Evolutionary conservation across 352 stramenopile species (phyloP), one percentile per base, ranked within the genome.

Genomic region (Globisporangium perplexum): DNA sequence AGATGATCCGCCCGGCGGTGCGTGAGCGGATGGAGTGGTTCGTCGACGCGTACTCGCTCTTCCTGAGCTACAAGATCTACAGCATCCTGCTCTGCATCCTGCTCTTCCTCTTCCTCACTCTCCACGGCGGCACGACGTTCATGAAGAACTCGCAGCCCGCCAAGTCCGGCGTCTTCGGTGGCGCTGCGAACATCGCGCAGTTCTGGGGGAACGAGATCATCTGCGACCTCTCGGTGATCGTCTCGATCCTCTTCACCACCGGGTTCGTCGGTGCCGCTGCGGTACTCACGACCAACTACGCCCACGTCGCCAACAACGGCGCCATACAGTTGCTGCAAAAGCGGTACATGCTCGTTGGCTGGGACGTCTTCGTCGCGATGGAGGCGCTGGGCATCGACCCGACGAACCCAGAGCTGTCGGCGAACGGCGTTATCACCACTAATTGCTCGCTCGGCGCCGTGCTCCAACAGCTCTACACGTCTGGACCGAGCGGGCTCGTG

Each of bases 1-100:
- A n/a, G n/a, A n/a, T n/a, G n/a, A n/a, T n/a, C n/a, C n/a, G n/a
- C n/a, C n/a, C 59, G 28, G 15, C 4, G 5, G 15, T 30, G n/a
- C 44, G 20, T 23, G 52, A 71, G 0, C 55, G 47, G 5, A n/a
- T 81, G 24, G 63, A 72, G 24, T 81, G 71, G 71, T 78, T 72
- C 31, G 63, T 83, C 28, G 72, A 86, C 47, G 60, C 58, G 0
- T 62, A 51, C 5, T 51, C 72, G 3, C 53, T 86, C 17, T 83
- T 86, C 35, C 12, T 78, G 31, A 80, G 59, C 50, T 86, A 80
- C 59, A 82, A 82, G 47, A 50, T 80, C 8, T 82, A 79, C 72
- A 35, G 30, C 30, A 35, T 35, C 30, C 10, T 35, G 30, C 30
- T 35, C 30, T 35, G 30, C 30, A 54, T 68, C 26, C 24, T 74